Evolutionary conservation across 257 asterid species (phyloP).

Genomic region (Agastache rugosa): DNA sequence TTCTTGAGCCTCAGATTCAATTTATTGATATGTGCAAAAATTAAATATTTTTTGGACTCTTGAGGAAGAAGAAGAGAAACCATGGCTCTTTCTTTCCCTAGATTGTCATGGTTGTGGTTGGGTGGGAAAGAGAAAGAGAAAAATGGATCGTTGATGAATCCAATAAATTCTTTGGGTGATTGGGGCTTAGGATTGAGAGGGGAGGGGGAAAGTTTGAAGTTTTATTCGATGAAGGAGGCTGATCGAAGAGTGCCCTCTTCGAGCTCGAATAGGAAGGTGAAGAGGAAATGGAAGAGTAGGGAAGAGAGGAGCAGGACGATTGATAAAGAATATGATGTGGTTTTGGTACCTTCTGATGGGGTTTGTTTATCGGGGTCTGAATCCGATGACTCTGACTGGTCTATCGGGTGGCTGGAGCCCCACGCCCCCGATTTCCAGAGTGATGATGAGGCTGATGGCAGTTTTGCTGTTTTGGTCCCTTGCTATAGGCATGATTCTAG

Average conservation of each 20-base stretch:
- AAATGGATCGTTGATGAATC: constrained; percentile 59
- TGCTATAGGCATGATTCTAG: constrained; percentile 76
- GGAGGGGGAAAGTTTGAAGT: constrained; percentile 66
- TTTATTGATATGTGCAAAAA: constrained; percentile 28
- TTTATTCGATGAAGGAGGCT: constrained; percentile 57
- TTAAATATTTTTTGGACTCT: constrained; percentile 19
- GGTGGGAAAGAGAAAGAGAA: constrained; percentile 82
- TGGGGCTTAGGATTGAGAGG: constrained; percentile 81
- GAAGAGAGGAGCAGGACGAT: constrained; percentile 74
- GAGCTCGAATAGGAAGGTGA: constrained; percentile 64
- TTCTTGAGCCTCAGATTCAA: constrained; percentile 37
- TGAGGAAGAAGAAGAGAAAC: constrained; percentile 11
- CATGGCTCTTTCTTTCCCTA: constrained; percentile 71
- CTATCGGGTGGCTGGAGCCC: constrained; percentile 97
- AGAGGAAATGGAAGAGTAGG: constrained; percentile 86
- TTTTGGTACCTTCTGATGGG: constrained; percentile 95
- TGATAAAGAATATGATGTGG: constrained; percentile 78
- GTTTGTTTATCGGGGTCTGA: constrained; percentile 87
- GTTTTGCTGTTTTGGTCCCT: constrained; percentile 95
- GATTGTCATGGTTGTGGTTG: constrained; percentile 81
- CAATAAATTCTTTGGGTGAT: constrained; percentile 70
- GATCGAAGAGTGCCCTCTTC: constrained; percentile 58
- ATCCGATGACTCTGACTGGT: constrained; percentile 98
- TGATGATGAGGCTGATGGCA: constrained; percentile 72
- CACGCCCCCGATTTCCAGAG: constrained; percentile 84